Evolutionary conservation across 1,284 basidiomycete genomes (phyloP), one percentile per base, ranked within the genome.

Genomic region (Ustilago tritici): DNA sequence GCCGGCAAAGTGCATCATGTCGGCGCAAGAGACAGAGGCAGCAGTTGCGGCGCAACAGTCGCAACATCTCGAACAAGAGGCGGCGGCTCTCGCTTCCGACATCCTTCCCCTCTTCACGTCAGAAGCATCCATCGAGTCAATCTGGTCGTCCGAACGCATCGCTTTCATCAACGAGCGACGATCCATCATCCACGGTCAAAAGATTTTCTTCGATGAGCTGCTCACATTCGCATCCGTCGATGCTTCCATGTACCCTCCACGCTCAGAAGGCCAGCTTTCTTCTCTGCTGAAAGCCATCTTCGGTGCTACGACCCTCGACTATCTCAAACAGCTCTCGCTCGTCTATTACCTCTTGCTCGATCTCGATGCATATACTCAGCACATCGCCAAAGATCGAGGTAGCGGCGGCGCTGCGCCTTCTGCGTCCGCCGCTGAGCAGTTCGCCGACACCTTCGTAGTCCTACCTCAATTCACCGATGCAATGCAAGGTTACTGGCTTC

Each of bases 401-500:
- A 50, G 55, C 5, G 52, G 17, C 4, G 47, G 36, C 34, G 49
- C 32, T 34, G 31, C 4, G 11, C 11, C 49, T 23, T 15, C 36
- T 0, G 17, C 54, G 10, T 69, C 55, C 4, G 56, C 53, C 23
- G 68, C 76, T 41, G 61, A 76, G 5, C 50, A 56, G n/a, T 80
- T 80, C 32, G 76, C 78, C 28, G 62, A 66, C 56, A 68, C 61
- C n/a, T 73, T 67, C 19, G 70, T 72, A 0, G 62, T 80, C 15
- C 73, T 76, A 31, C 72, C 76, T 28, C 72, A 76, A 4, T 78
- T 75, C 55, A 63, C 65, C 19, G 67, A 78, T 32, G 67, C 62
- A n/a, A 78, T 80, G 78, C 63, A 69, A 14, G 78, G 76, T 6
- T 80, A 80, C 56, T 80, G 78, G 78, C 61, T 66, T 19, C 69